Percentiles rank a stretch among this genome's conserved stretches.
phyloP scores from a whole-genome alignment of 2,329 filamentous ascomycete species.

The Fusarium globosum region DNA sequence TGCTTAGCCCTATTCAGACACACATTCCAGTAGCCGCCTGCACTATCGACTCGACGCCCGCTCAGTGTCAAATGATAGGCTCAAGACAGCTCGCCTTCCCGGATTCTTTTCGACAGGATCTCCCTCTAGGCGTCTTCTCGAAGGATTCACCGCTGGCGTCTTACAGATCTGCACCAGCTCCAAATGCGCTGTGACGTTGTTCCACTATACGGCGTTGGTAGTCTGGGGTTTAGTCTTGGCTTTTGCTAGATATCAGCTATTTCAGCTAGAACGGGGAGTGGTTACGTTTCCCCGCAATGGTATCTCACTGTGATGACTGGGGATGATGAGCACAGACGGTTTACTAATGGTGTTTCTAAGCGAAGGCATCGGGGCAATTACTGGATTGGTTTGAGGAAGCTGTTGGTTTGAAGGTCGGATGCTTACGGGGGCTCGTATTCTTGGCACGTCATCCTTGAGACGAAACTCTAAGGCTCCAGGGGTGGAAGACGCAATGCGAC shows the following conservation, averaged over 20 bases:
- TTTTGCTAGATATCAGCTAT: neutral
- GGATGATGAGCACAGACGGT: neutral
- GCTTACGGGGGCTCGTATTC: neutral
- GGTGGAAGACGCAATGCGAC: neutral
- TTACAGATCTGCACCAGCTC: slow-evolving; percentile 9
- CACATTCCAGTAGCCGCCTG: neutral
- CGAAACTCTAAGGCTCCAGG: neutral
- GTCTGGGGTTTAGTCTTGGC: neutral
- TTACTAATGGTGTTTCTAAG: neutral
- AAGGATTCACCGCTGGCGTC: slow-evolving; percentile 17
- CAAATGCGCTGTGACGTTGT: slow-evolving; percentile 25
- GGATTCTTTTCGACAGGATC: neutral
- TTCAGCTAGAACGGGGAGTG: neutral
- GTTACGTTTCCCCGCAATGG: neutral
- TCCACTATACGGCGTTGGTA: neutral
- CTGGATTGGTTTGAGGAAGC: neutral
- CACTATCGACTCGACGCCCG: neutral
- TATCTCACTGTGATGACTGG: slow-evolving; percentile 19
- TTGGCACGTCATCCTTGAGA: neutral
- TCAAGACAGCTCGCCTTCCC: neutral
- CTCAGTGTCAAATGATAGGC: neutral
- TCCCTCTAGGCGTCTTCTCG: neutral
- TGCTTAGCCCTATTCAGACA: neutral
- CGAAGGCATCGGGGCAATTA: neutral
- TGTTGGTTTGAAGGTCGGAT: neutral